Conservation (phyloP, 2,329 filamentous ascomycete species). For the Aspergillus aculeatinus region DNA sequence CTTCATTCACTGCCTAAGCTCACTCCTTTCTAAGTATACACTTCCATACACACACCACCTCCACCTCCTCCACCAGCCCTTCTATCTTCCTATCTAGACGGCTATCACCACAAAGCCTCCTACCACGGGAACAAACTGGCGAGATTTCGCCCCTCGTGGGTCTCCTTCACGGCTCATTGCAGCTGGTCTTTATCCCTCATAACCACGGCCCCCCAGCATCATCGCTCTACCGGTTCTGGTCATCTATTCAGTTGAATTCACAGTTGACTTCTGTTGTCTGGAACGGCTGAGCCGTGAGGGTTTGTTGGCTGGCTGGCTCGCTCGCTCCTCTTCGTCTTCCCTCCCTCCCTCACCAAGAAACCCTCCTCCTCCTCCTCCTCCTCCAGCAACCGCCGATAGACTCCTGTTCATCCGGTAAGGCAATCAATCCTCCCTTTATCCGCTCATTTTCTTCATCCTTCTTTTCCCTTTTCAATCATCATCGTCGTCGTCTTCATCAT, state of each 20-base stretch:
- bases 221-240: not conserved
- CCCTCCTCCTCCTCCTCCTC: not conserved
- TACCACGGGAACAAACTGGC: not conserved
- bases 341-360: not conserved
- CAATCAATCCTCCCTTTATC: slow-evolving; percentile 12
- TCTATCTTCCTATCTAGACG: not conserved
- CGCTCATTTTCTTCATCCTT: slow-evolving; percentile 8
- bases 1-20: too few species aligned
- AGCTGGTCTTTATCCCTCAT: not conserved
- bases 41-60: not conserved
- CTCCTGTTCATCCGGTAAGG: slow-evolving; percentile 20
- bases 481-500: not conserved
- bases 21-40: too few species aligned
- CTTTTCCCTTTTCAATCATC: slow-evolving; percentile 11
- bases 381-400: slow-evolving; percentile 18
- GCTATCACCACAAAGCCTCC: not conserved
- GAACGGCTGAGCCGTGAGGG: slow-evolving; percentile 16
- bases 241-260: slow-evolving; percentile 6
- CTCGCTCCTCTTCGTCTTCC: too few species aligned
- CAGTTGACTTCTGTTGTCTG: slow-evolving; percentile 11
- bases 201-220: slow-evolving; percentile 1
- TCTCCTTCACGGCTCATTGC: slow-evolving; percentile 1
- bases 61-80: too few species aligned
- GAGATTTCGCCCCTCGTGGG: not conserved
- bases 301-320: slow-evolving; percentile 18